A percentile compares a stretch with the other conserved stretches of the same genome.
Evolutionary conservation across 2,329 filamentous ascomycete species (phyloP).

Genomic region (Colletotrichum echinochloae): DNA sequence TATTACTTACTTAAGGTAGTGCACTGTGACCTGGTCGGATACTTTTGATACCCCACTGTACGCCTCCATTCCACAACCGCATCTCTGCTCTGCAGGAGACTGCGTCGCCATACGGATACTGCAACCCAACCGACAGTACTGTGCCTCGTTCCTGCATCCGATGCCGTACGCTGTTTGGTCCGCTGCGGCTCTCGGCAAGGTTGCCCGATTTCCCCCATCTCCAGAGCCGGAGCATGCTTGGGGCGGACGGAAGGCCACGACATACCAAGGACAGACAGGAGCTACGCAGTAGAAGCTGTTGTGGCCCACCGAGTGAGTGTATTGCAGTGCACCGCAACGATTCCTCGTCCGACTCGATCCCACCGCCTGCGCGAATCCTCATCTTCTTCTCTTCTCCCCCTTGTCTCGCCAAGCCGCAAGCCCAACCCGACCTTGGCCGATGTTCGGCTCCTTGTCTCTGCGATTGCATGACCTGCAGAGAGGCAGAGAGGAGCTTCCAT

Average conservation of each 20-base stretch:
- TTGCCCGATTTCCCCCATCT: conserved; percentile 13
- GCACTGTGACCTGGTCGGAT: too few species aligned
- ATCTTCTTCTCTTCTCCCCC: neutral
- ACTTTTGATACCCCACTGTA: too few species aligned
- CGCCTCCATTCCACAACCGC: conserved; percentile 16
- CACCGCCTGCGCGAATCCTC: conserved; percentile 26
- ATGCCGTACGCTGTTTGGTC: conserved; percentile 15
- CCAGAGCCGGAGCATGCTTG: neutral
- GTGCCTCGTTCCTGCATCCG: conserved; percentile 20
- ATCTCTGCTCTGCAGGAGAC: neutral
- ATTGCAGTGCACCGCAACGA: conserved; percentile 34
- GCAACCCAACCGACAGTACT: conserved; percentile 9
- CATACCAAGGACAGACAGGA: neutral
- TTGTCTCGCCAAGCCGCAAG: neutral
- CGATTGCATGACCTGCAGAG: neutral
- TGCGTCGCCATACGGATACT: neutral
- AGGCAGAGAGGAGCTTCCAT: neutral
- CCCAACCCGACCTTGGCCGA: conserved; percentile 1
- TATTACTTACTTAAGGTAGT: too few species aligned
- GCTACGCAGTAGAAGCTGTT: neutral
- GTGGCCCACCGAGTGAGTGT: conserved; percentile 19
- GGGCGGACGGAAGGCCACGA: neutral
- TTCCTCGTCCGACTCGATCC: conserved; percentile 31
- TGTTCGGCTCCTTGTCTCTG: neutral
- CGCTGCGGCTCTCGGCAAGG: neutral